Evolutionary conservation across 83 land plant genomes (phyloP), one percentile per base, ranked within the genome.

Genomic region (Thuja plicata): DNA sequence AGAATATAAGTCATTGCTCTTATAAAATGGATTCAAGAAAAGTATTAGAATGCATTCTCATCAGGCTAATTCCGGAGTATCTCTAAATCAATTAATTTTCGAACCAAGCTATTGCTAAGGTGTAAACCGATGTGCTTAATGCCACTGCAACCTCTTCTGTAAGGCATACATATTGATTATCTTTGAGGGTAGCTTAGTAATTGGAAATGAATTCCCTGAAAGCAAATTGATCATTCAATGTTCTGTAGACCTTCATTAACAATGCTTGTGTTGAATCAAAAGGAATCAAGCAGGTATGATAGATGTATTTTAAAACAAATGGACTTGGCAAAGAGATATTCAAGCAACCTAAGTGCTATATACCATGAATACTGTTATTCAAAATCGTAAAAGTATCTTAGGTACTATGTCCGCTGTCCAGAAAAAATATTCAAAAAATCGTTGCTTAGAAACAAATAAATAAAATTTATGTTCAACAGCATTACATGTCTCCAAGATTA

Each of bases 151-250:
- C 38, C 21, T 52, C 62, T 52, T 30, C 34, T 50, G 60, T 8
- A 50, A 84, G 62, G 2, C 34, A 30, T 30, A 50, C 24, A 50
- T 50, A 15, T 52, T 48, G 85, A 52, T 50, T 19, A 32, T 50
- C 86, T 52, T 84, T 30, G 86, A 50, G 86, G 60, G 86, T 13
- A 50, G 35, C 62, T 5, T 84, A 32, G 6, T 57, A 84, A 83
- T 48, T 32, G 34, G 3, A 46, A 52, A 13, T 32, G 32, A 84
- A 52, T 32, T 46, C 86, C 38, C 34, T 32, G 34, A 34, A 84
- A 32, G 60, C 40, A 52, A 5, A 32, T 30, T 48, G 54, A 83
- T 83, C 5, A 12, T 27, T 83, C 15, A 52, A 40, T 16, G 17
- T 35, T 50, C 35, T 84, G 27, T 10, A 84, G 19, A 50, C 37